Conservation (phyloP, 2,329 filamentous ascomycete genomes). For the Emergomyces africanus region DNA sequence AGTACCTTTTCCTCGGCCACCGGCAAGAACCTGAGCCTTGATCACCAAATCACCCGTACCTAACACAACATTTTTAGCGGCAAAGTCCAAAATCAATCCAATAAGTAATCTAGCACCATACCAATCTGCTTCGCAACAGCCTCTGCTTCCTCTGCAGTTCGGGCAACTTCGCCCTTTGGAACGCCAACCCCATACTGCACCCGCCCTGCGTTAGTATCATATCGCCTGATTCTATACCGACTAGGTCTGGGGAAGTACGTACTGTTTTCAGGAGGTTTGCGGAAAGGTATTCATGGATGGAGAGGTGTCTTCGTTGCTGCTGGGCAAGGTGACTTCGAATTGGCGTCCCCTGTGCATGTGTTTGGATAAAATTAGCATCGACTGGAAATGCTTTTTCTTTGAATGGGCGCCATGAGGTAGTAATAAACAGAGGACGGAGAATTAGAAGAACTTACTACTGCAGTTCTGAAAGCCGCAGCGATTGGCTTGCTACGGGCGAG, state of each 20-base stretch:
- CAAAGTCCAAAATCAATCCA: not conserved
- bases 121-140: conserved; percentile 79
- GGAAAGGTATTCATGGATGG: conserved; percentile 97
- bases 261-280: conserved; percentile 71
- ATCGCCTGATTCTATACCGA: not conserved
- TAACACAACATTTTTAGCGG: conserved; percentile 14
- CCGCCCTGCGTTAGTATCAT: not conserved
- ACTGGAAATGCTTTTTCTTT: conserved; percentile 20
- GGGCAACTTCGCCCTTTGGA: conserved; percentile 78
- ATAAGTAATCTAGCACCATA: conserved; percentile 28
- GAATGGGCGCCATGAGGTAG: conserved; percentile 16
- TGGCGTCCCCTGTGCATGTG: conserved; percentile 40
- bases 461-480: conserved; percentile 65
- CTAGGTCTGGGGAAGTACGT: conserved; percentile 15
- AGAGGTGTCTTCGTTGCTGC: conserved; percentile 78
- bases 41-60: conserved; percentile 93
- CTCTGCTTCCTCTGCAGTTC: conserved; percentile 76
- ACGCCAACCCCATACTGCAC: conserved; percentile 83
- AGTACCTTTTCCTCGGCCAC: conserved; percentile 91
- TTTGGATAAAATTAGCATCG: conserved; percentile 3
- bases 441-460: conserved; percentile 48
- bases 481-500: conserved; percentile 70
- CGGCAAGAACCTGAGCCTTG: conserved; percentile 97
- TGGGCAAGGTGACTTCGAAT: conserved; percentile 42
- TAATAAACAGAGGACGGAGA: conserved; percentile 1